A percentile compares a stretch with the other conserved stretches of the same genome.
These are phyloP conservation scores for Arthromyces matolae DNA, from an alignment of 768 basidiomycete species.

Conservation along the genomic window DNA sequence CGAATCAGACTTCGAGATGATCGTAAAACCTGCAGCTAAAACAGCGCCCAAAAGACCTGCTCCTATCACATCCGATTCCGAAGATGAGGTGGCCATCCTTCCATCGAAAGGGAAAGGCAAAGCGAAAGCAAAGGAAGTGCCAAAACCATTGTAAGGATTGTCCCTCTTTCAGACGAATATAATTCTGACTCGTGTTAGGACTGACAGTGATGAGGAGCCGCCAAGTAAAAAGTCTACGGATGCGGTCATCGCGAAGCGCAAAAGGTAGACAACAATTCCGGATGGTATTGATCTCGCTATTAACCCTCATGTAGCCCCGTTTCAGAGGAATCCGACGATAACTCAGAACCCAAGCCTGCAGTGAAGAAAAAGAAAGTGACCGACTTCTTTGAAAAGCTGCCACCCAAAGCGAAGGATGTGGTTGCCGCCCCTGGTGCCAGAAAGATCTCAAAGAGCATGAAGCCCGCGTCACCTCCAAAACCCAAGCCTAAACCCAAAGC, in stretches of 20 bases:
- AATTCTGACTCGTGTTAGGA: neutral
- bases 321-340: conserved; percentile 35
- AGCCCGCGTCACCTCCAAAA: conserved; percentile 51
- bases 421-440: conserved; percentile 31
- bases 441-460: conserved; percentile 59
- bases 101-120: conserved; percentile 18
- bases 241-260: conserved; percentile 50
- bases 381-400: conserved; percentile 57
- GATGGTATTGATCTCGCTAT: conserved; percentile 1
- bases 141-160: conserved; percentile 8
- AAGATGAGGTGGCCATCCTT: conserved; percentile 21
- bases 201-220: conserved; percentile 10
- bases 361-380: conserved; percentile 56
- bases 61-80: conserved; percentile 26
- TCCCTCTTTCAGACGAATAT: too few species aligned
- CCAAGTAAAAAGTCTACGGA: conserved; percentile 21
- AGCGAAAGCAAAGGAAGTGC: conserved; percentile 8
- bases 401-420: conserved; percentile 36
- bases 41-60: conserved; percentile 17
- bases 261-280: conserved; percentile 43
- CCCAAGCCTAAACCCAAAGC: conserved; percentile 47
- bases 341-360: conserved; percentile 40
- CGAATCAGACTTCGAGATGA: conserved; percentile 11
- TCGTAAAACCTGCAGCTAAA: conserved; percentile 15
- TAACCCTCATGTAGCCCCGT: conserved; percentile 28